phyloP scores from a whole-genome alignment of 2,329 filamentous ascomycete genomes.

The Diplodia seriata region DNA sequence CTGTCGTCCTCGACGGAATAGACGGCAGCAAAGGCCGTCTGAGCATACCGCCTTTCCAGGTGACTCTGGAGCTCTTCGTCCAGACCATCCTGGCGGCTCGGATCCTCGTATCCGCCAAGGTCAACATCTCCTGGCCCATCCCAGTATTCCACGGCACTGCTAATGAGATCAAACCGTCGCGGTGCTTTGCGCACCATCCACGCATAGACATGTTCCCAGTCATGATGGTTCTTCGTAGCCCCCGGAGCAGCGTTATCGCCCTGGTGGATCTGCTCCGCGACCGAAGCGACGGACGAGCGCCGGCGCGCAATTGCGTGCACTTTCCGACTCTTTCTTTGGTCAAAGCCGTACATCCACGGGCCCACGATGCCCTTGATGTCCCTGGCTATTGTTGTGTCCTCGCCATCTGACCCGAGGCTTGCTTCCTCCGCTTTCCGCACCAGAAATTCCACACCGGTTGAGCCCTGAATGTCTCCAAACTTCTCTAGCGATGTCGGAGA shows the following conservation, averaged over 20 bases:
- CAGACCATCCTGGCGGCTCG: conserved; percentile 57
- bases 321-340: conserved; percentile 62
- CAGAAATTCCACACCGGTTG: conserved; percentile 65
- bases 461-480: conserved; percentile 68
- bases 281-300: neutral
- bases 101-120: conserved; percentile 64
- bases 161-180: conserved; percentile 67
- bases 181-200: conserved; percentile 70
- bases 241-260: conserved; percentile 35
- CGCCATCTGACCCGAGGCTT: conserved; percentile 28
- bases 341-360: conserved; percentile 74
- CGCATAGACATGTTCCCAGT: conserved; percentile 72
- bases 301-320: conserved; percentile 41
- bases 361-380: conserved; percentile 73
- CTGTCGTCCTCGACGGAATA: conserved; percentile 70
- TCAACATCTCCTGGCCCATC: conserved; percentile 75
- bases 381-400: conserved; percentile 57
- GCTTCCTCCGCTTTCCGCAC: conserved; percentile 50
- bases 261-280: conserved; percentile 25
- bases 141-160: conserved; percentile 72
- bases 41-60: conserved; percentile 70
- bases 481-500: conserved; percentile 61
- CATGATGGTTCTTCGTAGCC: conserved; percentile 46
- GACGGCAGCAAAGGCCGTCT: conserved; percentile 70
- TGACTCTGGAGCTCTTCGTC: conserved; percentile 66